Conservation (phyloP, 768 basidiomycete species). For the Suillus fuscotomentosus region DNA sequence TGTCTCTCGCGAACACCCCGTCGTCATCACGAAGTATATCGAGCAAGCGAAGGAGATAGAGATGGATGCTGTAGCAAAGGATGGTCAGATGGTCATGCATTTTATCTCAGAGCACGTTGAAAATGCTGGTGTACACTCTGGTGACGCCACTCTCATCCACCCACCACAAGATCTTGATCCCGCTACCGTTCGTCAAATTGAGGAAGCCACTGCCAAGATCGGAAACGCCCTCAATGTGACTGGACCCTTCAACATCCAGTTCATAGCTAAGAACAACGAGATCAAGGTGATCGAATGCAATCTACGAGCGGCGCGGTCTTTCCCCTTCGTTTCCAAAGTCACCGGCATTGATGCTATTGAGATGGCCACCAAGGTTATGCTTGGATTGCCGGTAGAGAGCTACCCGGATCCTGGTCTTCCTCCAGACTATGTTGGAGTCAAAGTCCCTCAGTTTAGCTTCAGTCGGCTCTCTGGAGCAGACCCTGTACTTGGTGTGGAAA, state of each 20-base stretch:
- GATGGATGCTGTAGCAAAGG: constrained; percentile 98
- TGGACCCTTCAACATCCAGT: constrained; percentile 99
- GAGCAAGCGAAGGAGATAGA: constrained; percentile 99
- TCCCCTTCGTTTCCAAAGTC: constrained; percentile 99
- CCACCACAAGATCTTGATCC: constrained; percentile 98
- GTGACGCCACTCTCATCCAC: constrained; percentile 96
- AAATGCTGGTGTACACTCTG: constrained; percentile 90
- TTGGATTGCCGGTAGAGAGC: constrained; percentile 82
- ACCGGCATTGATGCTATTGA: constrained; percentile 98
- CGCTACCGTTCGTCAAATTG: constrained; percentile 92
- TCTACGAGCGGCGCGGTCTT: constrained; percentile 93
- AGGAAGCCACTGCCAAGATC: constrained; percentile 96
- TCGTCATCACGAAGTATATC: constrained; percentile 99
- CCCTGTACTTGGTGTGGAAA: constrained; percentile 96
- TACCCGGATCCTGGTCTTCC: constrained; percentile 91
- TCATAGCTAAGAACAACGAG: constrained; percentile 99
- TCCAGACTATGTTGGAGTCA: constrained; percentile 94
- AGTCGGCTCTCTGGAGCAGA: constrained; percentile 95
- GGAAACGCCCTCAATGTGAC: constrained; percentile 97
- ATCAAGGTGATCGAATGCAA: constrained; percentile 99
- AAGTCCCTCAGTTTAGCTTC: constrained; percentile 99
- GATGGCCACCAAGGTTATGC: constrained; percentile 98
- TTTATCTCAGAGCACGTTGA: constrained; percentile 99
- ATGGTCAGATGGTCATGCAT: constrained; percentile 99
- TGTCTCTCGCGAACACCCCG: constrained; percentile 94